Conservation (phyloP, 2,329 filamentous ascomycete genomes). For the Calonectria hawksworthii region DNA sequence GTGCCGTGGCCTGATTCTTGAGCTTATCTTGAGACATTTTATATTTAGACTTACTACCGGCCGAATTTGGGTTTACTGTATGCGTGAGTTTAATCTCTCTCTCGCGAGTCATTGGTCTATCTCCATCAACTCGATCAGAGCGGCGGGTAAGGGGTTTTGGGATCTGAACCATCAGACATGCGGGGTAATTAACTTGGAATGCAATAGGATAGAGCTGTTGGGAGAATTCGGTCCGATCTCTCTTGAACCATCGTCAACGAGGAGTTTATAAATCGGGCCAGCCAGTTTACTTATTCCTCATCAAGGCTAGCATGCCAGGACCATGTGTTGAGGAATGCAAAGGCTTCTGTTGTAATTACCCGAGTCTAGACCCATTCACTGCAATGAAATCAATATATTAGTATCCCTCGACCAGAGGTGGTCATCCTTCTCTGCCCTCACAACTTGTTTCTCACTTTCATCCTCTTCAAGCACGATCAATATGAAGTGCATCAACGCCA, state of each 20-base stretch:
- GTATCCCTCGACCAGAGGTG: too few relatives aligned
- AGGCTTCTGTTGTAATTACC: not conserved
- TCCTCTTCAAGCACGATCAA: not conserved
- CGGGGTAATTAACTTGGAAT: not conserved
- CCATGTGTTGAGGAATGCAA: not conserved
- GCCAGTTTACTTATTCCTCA: not conserved
- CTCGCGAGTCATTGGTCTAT: not conserved
- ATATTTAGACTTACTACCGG: not conserved
- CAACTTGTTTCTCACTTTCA: not conserved
- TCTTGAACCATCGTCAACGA: not conserved
- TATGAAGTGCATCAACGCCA: not conserved
- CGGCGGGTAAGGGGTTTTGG: not conserved
- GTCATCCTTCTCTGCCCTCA: not conserved
- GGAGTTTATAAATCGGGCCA: conserved; percentile 10
- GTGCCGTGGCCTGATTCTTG: not conserved
- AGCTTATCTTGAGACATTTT: not conserved
- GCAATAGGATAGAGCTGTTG: not conserved
- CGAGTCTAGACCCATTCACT: not conserved
- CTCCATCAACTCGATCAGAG: not conserved
- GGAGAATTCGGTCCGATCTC: not conserved
- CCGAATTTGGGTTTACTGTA: not conserved
- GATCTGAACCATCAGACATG: not conserved
- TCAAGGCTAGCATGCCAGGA: not conserved
- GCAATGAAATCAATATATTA: not conserved
- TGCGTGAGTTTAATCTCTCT: not conserved